phyloP scores from a whole-genome alignment of 202 grass and related monocot species.

The Schoenoplectus tabernaemontani region DNA sequence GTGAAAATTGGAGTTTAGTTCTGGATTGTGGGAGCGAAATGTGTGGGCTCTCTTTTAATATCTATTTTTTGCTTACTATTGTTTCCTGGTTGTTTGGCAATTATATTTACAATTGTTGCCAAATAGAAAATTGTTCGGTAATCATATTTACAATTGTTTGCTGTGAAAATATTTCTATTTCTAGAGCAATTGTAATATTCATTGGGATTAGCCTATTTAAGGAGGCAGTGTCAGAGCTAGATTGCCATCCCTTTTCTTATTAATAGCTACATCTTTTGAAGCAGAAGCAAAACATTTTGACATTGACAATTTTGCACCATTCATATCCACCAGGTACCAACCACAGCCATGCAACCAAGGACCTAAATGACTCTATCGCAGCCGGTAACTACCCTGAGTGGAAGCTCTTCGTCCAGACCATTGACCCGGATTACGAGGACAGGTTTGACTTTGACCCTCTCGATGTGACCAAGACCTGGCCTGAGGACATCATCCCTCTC shows the following conservation, averaged over 20 bases:
- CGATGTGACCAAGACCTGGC: constrained; percentile 97
- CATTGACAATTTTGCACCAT: constrained; percentile 1
- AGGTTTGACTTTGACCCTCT: constrained; percentile 81
- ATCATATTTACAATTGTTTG: too few relatives aligned
- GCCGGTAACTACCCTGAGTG: constrained; percentile 90
- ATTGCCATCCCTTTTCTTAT: not conserved
- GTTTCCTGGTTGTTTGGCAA: not conserved
- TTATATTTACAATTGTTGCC: too few relatives aligned
- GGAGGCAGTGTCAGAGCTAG: not conserved
- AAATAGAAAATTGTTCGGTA: too few relatives aligned
- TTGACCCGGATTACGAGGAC: constrained; percentile 66
- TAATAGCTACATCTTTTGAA: not conserved
- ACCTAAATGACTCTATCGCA: constrained; percentile 75
- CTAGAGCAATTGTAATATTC: not conserved
- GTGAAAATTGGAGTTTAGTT: not conserved
- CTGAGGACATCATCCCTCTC: constrained; percentile 74
- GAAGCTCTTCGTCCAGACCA: constrained; percentile 77
- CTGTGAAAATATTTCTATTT: not conserved
- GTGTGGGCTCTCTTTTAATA: not conserved
- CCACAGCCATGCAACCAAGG: constrained; percentile 96
- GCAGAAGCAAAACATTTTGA: not conserved
- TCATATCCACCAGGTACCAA: constrained; percentile 33
- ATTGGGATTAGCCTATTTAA: not conserved
- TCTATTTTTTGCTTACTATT: not conserved
- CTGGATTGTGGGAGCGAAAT: not conserved